These are phyloP conservation scores for Nymphaea thermarum DNA, from an alignment of 164 flowering plant species.

Conservation along the genomic window DNA sequence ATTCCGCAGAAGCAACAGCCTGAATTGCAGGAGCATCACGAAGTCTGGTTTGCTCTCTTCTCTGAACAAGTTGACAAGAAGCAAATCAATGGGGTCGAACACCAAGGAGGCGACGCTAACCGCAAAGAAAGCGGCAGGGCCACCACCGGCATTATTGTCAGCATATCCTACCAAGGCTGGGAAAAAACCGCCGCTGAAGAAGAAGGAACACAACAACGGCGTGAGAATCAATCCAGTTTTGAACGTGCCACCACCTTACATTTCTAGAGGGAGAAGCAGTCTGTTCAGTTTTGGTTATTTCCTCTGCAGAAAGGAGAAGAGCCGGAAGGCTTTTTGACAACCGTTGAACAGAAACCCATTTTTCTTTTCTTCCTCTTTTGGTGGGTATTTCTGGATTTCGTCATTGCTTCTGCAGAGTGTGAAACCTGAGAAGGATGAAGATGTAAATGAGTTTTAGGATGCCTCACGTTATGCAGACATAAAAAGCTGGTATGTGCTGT, in stretches of 20 bases:
- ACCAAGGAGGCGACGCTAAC: conserved; percentile 12
- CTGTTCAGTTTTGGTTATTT: conserved; percentile 63
- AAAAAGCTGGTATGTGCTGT: neutral
- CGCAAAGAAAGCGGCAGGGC: neutral
- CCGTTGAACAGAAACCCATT: too few species aligned
- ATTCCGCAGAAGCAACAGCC: conserved; percentile 62
- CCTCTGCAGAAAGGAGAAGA: conserved; percentile 53
- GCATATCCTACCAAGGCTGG: neutral
- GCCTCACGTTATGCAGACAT: neutral
- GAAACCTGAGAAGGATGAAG: neutral
- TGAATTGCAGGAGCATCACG: conserved; percentile 30
- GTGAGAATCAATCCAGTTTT: conserved; percentile 50
- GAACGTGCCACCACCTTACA: conserved; percentile 53
- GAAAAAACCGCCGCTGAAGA: neutral
- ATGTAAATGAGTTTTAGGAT: neutral
- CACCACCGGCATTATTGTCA: neutral
- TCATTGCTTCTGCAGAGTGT: neutral
- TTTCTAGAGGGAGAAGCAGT: conserved; percentile 35
- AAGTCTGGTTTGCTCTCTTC: conserved; percentile 34
- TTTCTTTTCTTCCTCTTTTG: neutral
- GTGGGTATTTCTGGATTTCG: neutral
- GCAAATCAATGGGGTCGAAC: conserved; percentile 75
- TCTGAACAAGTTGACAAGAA: conserved; percentile 38
- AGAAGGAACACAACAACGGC: conserved; percentile 14
- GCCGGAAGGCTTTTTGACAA: conserved; percentile 22